Conservation (phyloP, 2,329 filamentous ascomycete genomes). For the Colletotrichum echinochloae region DNA sequence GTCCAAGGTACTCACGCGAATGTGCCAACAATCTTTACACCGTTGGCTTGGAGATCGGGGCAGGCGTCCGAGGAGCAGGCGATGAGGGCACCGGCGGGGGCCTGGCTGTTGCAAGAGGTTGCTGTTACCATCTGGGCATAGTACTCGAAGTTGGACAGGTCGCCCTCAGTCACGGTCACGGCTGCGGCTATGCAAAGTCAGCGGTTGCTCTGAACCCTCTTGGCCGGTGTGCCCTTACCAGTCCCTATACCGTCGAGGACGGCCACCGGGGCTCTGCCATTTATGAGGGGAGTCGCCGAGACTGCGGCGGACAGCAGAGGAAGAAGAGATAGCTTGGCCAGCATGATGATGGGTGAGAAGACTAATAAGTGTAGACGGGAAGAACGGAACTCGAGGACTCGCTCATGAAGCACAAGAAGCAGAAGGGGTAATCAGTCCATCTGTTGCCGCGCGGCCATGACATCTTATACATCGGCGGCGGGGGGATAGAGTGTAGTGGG, state of each 20-base stretch:
- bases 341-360: slow-evolving; percentile 36
- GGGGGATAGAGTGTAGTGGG: slow-evolving; percentile 19
- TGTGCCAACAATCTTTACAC: slow-evolving; percentile 57
- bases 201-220: background rate
- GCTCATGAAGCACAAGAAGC: slow-evolving; percentile 20
- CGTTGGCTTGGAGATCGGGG: slow-evolving; percentile 56
- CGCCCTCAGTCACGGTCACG: slow-evolving; percentile 45
- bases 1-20: slow-evolving; percentile 45
- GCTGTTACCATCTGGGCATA: slow-evolving; percentile 62
- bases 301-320: slow-evolving; percentile 37
- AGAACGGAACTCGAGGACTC: slow-evolving; percentile 23
- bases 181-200: slow-evolving; percentile 25
- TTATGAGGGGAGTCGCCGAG: slow-evolving; percentile 36
- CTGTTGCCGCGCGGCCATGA: slow-evolving; percentile 7
- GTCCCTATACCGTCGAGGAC: slow-evolving; percentile 49
- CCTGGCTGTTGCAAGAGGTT: slow-evolving; percentile 65
- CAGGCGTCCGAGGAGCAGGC: slow-evolving; percentile 60
- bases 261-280: slow-evolving; percentile 22
- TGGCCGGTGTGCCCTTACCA: slow-evolving; percentile 46
- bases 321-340: slow-evolving; percentile 40
- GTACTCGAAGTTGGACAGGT: slow-evolving; percentile 57
- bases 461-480: slow-evolving; percentile 34
- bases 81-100: slow-evolving; percentile 53
- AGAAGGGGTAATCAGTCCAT: background rate
- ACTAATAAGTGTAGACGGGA: background rate